A percentile compares a stretch with the other conserved stretches of the same genome.
Conservation (phyloP, 2,329 filamentous ascomycete species). For the Trichoderma oligosporum region DNA sequence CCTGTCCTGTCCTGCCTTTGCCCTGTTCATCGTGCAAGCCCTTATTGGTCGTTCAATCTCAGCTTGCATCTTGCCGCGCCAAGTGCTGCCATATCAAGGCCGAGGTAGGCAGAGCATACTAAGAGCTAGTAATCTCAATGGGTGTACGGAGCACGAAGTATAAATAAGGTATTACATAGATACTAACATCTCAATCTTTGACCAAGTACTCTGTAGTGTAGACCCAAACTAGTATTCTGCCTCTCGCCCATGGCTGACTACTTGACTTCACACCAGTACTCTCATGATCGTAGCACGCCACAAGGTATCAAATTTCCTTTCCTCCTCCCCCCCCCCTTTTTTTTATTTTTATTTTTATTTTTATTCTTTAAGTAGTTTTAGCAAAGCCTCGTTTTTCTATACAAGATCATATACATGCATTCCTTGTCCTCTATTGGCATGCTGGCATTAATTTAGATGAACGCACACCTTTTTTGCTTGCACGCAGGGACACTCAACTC, state of each 20-base stretch:
- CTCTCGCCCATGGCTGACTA: too few relatives aligned
- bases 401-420: not conserved
- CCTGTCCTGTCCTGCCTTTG: too few relatives aligned
- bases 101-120: not conserved
- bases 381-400: not conserved
- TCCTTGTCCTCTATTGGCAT: not conserved
- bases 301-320: too few relatives aligned
- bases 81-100: conserved; percentile 10
- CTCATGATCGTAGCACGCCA: too few relatives aligned
- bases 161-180: too few relatives aligned
- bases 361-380: too few relatives aligned
- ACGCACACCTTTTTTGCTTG: not conserved
- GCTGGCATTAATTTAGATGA: not conserved
- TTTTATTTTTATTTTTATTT: too few relatives aligned
- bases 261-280: too few relatives aligned
- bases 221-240: too few relatives aligned
- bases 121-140: not conserved
- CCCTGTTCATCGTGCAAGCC: not conserved
- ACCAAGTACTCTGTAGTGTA: too few relatives aligned
- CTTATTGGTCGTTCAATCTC: conserved; percentile 1
- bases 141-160: too few relatives aligned
- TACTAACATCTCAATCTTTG: too few relatives aligned
- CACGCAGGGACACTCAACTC: conserved; percentile 10
- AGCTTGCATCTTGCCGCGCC: conserved; percentile 16
- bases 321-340: not conserved